These are phyloP conservation scores for Alnus rubra DNA, from an alignment of 306 rosid genomes.

Conservation along the genomic window DNA sequence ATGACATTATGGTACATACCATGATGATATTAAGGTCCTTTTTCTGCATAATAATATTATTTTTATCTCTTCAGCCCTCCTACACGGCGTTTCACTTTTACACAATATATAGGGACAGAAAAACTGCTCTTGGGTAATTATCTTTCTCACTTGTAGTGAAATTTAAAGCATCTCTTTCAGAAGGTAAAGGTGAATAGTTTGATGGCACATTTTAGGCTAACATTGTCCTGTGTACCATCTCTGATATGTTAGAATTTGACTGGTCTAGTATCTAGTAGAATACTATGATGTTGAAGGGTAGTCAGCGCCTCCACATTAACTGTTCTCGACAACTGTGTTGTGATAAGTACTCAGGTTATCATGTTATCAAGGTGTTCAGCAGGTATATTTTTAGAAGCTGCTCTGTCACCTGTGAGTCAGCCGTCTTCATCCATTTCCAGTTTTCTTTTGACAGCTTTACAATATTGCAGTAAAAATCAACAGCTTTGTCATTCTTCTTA, in stretches of 20 bases:
- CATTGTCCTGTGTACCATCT: not conserved
- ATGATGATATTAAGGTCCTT: not conserved
- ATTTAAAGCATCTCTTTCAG: not conserved
- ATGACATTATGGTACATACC: not conserved
- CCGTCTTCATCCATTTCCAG: not conserved
- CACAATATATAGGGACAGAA: not conserved
- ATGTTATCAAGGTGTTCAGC: not conserved
- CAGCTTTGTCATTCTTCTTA: not conserved
- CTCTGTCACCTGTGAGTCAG: not conserved
- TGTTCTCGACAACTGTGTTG: not conserved
- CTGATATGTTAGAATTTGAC: not conserved
- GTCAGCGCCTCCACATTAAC: not conserved
- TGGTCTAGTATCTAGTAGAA: not conserved
- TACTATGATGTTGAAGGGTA: not conserved
- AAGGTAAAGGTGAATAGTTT: not conserved
- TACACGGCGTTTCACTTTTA: not conserved
- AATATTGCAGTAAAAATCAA: not conserved
- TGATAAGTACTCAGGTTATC: not conserved
- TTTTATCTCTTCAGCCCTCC: not conserved
- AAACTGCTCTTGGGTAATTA: not conserved
- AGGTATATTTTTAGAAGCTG: constrained; percentile 5
- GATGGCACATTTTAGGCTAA: not conserved
- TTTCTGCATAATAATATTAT: no score
- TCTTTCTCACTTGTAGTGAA: not conserved
- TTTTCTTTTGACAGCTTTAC: not conserved